Base-by-base conservation (phyloP, 2,329 filamentous ascomycete species). In the Pestalotiopsis sp. region DNA sequence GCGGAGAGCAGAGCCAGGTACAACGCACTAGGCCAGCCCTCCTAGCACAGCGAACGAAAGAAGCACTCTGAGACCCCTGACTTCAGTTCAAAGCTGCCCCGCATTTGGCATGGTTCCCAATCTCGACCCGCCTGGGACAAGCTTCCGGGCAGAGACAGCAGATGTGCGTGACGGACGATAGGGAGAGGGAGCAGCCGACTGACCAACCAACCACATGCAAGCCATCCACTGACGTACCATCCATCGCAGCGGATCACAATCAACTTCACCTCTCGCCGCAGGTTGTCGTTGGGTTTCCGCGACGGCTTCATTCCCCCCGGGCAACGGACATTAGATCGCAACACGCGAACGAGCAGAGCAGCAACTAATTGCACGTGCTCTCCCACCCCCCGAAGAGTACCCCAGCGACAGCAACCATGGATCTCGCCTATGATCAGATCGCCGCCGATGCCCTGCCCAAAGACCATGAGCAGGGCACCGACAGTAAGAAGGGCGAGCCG, bases 351-450 rank as follows among this genome's bases (percentile, higher is more conserved):
- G 38, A 63, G 17, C 38, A n/a, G 17, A 52, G 20, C 17, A 52
- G 12, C 45, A 52, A 52, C 45, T n/a, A 25, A 60, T 25, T 14
- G n/a, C 23, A 14, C 23, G 57, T n/a, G 25, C 31, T 6, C 57
- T 27, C 31, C 57, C 31, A 59, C 12, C 17, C 20, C 23, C 57
- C 14, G 5, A 27, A 25, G 57, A 59, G 57, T 23, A 31, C 45
- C 20, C 14, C n/a, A 63, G 36, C 62, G 23, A n/a, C 31, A 36
- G 31, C 45, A 25, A 76, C 72, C 72, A 98, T 99, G 96, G 96
- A 99, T 88, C 87, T 97, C 77, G 95, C 95, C 59, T 99, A 98
- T 87, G 96, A 99, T 78, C 94, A 97, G 81, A 97, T 98, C 76
- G 91, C 94, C 79, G 94, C 97, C 83, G 91, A 96, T 79, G 88